Evolutionary conservation across 2,329 filamentous ascomycete species (phyloP).

Genomic region (Scedosporium apiospermum): DNA sequence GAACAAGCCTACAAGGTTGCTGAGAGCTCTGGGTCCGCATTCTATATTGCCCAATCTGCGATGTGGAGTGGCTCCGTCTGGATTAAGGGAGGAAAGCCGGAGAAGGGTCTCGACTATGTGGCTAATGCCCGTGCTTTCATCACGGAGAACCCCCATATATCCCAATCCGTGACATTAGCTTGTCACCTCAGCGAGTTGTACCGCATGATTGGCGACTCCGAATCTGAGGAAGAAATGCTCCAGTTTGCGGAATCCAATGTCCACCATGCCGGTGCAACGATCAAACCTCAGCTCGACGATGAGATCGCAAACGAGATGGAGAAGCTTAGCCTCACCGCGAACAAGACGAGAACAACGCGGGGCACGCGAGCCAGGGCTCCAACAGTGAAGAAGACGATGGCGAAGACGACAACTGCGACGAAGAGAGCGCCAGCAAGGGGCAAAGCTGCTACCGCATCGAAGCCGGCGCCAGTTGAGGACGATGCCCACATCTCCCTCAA

Average conservation of each 20-base stretch:
- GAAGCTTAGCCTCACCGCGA: slow-evolving; percentile 21
- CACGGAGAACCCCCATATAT: background rate
- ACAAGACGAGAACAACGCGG: slow-evolving; percentile 3
- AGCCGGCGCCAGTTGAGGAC: slow-evolving; percentile 7
- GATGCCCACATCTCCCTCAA: slow-evolving; percentile 17
- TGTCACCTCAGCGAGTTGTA: slow-evolving; percentile 49
- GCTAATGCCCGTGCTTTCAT: slow-evolving; percentile 44
- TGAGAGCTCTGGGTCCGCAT: slow-evolving; percentile 52
- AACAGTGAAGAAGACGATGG: slow-evolving; percentile 10
- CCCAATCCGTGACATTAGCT: slow-evolving; percentile 25
- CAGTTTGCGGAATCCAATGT: slow-evolving; percentile 39
- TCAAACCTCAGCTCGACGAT: background rate
- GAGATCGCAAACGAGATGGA: slow-evolving; percentile 16
- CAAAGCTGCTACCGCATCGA: slow-evolving; percentile 14
- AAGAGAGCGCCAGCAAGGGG: slow-evolving; percentile 10
- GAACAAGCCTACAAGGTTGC: slow-evolving; percentile 77
- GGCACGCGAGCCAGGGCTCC: slow-evolving; percentile 13
- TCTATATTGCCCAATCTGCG: slow-evolving; percentile 45
- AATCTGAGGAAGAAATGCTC: slow-evolving; percentile 33
- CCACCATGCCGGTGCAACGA: slow-evolving; percentile 10
- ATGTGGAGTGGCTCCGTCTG: slow-evolving; percentile 47
- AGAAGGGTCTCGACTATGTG: slow-evolving; percentile 47
- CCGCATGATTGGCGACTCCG: slow-evolving; percentile 35
- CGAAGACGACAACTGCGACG: slow-evolving; percentile 11
- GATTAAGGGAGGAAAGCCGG: slow-evolving; percentile 46